phyloP scores from a whole-genome alignment of 805 yeast genomes.

The Wickerhamiella sergipiensis region DNA sequence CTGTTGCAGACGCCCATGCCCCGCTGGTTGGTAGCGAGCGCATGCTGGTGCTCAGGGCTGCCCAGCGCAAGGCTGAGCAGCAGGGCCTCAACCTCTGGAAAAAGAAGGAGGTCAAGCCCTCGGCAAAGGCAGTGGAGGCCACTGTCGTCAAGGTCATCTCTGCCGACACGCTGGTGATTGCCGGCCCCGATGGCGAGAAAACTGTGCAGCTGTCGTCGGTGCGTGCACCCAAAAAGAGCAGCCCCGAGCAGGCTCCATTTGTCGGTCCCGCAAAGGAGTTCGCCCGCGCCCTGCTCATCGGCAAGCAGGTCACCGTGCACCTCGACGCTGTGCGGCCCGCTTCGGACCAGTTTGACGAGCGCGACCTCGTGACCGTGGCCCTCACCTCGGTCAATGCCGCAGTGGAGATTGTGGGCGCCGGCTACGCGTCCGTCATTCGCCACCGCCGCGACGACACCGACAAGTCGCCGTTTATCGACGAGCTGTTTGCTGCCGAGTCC shows the following conservation, averaged over 20 bases:
- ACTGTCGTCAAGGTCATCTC: conserved; percentile 47
- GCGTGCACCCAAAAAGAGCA: conserved; percentile 58
- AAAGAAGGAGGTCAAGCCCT: conserved; percentile 20
- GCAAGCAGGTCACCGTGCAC: conserved; percentile 48
- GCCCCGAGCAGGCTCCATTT: conserved; percentile 41
- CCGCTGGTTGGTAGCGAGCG: conserved; percentile 46
- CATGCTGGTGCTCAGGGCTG: conserved; percentile 48
- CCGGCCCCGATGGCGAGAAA: conserved; percentile 28
- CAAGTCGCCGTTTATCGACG: conserved; percentile 67
- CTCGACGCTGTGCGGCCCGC: conserved; percentile 54
- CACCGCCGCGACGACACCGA: conserved; percentile 63
- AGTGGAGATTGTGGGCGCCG: conserved; percentile 44
- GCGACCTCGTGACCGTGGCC: conserved; percentile 49
- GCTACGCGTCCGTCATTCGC: conserved; percentile 64
- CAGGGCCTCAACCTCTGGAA: conserved; percentile 48
- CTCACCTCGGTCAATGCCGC: conserved; percentile 47
- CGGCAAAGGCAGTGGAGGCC: conserved; percentile 30
- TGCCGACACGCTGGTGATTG: conserved; percentile 51
- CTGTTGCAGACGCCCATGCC: conserved; percentile 72
- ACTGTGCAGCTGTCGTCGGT: conserved; percentile 67
- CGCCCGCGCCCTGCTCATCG: conserved; percentile 53
- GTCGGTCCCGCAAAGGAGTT: conserved; percentile 60
- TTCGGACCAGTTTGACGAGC: conserved; percentile 46
- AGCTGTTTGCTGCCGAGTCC: conserved; percentile 53
- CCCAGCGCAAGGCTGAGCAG: conserved; percentile 48